Percentiles rank a stretch among this genome's conserved stretches.
These are phyloP conservation scores for Colletotrichum lupini DNA, from an alignment of 2,329 filamentous ascomycete species.

Conservation along the genomic window DNA sequence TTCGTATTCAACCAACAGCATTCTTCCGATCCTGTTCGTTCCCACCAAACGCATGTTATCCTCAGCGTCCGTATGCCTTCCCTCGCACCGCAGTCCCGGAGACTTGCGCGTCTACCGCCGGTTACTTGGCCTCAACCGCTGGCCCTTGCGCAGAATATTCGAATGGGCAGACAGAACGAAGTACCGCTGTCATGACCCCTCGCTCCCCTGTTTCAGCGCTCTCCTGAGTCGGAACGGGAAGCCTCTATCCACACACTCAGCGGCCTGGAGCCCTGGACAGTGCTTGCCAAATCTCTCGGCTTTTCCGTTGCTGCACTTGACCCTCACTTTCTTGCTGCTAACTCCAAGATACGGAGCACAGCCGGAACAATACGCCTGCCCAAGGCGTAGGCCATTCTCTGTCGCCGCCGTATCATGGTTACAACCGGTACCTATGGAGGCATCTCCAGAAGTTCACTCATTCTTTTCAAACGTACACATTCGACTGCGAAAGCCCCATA, in stretches of 20 bases:
- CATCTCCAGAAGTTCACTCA: not conserved
- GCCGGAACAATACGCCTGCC: too few species aligned
- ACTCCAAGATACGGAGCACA: too few species aligned
- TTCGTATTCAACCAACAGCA: not conserved
- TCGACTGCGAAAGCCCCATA: not conserved
- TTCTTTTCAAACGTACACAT: not conserved
- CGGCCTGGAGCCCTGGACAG: too few species aligned
- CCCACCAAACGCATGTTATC: not conserved
- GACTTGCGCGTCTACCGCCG: not conserved
- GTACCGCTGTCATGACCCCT: not conserved
- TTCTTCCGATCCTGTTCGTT: not conserved
- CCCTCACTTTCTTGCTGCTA: too few species aligned
- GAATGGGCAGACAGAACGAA: not conserved
- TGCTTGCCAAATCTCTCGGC: too few species aligned
- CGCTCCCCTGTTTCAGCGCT: slow-evolving; percentile 5
- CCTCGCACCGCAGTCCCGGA: not conserved
- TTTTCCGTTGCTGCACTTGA: too few species aligned
- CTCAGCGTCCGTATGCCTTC: not conserved
- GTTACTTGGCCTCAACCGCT: not conserved
- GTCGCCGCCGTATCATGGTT: not conserved
- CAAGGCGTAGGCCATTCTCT: too few species aligned
- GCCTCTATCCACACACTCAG: not conserved
- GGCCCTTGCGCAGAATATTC: not conserved
- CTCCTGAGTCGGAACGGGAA: too few species aligned
- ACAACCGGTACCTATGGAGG: not conserved